Evolutionary conservation across 192 early-diverging fungal species (phyloP), one percentile per base, ranked within the genome.

Genomic region (Coemansia javaensis): DNA sequence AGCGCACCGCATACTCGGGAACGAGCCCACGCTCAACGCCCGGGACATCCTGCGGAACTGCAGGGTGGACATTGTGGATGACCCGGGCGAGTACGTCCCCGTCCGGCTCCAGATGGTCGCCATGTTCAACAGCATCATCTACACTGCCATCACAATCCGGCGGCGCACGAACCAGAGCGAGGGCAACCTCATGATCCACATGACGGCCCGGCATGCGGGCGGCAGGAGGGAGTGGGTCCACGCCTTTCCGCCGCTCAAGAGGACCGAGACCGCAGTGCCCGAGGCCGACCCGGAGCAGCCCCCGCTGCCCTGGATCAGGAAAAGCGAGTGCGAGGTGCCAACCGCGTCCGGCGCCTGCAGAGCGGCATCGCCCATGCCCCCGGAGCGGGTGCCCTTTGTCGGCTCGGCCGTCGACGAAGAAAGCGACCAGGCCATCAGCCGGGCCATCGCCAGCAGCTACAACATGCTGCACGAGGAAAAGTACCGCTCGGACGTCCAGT

Each of bases 141-240:
- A 74, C 34, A 62, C 70, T 12, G 52, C 20, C 20, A 66, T 31
- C 43, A 58, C 7, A 3, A 3, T 10, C 28, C 9, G 5, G 3
- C n/a, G n/a, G n/a, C n/a, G 28, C 1, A 30, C 7, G 7, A 10
- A 3, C 5, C 28, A 30, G 7, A 5, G 28, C 1, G 8, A 30
- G 1, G 5, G 9, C 28, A 30, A 10, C 7, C 46, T 33, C 12
- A 24, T n/a, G n/a, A n/a, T 28, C 15, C 39, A 62, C 21, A 40
- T 43, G 11, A 62, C 63, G 18, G 44, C 50, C 8, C 59, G 70
- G 7, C 62, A 66, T 28, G 50, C 50, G 1, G 56, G 63, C 21
- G 63, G 59, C 8, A 53, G 59, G 18, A 61, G 62, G 39, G 59
- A 66, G 21, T 74, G 70, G 70, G 33, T 74, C 7, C n/a, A n/a